A percentile compares a stretch with the other conserved stretches of the same genome.
These are phyloP conservation scores for Xylaria bambusicola DNA, from an alignment of 495 filamentous ascomycete genomes.

Conservation along the genomic window DNA sequence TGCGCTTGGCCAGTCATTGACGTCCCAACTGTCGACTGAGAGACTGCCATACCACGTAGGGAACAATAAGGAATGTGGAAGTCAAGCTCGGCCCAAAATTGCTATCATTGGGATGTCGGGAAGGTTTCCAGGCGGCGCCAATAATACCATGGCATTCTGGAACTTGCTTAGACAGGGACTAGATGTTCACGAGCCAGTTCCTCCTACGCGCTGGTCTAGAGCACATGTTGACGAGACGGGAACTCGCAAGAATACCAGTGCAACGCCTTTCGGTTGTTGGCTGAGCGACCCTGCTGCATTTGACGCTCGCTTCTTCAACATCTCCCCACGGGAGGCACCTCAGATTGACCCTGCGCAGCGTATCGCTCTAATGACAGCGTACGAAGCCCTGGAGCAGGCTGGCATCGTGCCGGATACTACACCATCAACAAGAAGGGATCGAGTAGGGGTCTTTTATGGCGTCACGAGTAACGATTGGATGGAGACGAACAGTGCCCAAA, in stretches of 20 bases:
- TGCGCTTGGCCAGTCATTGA: not conserved
- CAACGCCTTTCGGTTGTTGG: slow-evolving; percentile 75
- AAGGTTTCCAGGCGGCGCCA: slow-evolving; percentile 59
- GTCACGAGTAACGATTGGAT: slow-evolving; percentile 74
- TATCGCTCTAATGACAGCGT: slow-evolving; percentile 69
- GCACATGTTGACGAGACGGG: slow-evolving; percentile 67
- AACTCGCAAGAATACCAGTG: slow-evolving; percentile 64
- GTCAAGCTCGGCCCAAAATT: slow-evolving; percentile 28
- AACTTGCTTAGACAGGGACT: slow-evolving; percentile 60
- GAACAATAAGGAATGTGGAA: not conserved
- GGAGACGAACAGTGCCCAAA: slow-evolving; percentile 73
- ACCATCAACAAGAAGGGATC: not conserved
- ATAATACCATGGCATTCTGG: slow-evolving; percentile 61
- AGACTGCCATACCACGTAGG: not conserved
- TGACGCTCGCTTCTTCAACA: slow-evolving; percentile 80
- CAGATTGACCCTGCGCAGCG: slow-evolving; percentile 80
- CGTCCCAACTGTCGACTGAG: not conserved
- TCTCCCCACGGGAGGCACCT: slow-evolving; percentile 78
- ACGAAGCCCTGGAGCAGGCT: slow-evolving; percentile 80
- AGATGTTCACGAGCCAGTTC: slow-evolving; percentile 52
- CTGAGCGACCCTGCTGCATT: slow-evolving; percentile 74
- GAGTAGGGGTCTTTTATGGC: slow-evolving; percentile 14
- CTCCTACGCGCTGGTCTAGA: slow-evolving; percentile 70
- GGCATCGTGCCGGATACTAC: slow-evolving; percentile 68
- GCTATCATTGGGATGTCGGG: slow-evolving; percentile 68